phyloP scores from a whole-genome alignment of 2,329 filamentous ascomycete genomes.

The Penicillium sp. region DNA sequence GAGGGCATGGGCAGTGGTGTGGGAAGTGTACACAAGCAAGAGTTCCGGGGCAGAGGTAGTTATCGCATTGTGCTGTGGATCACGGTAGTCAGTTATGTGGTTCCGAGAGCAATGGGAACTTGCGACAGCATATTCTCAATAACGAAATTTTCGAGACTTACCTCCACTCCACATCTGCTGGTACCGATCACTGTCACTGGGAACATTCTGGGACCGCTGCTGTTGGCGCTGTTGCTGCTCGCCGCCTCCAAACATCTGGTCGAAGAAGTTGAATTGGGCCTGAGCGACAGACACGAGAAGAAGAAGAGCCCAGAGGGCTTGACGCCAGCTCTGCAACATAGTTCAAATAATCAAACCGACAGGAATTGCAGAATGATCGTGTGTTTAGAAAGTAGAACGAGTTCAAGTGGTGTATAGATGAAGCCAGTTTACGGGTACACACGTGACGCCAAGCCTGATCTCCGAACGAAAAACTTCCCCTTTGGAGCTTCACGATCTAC shows the following conservation, averaged over 20 bases:
- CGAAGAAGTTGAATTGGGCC: conserved; percentile 95
- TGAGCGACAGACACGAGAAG: conserved; percentile 58
- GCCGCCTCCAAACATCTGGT: conserved; percentile 84
- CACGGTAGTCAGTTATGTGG: conserved; percentile 24
- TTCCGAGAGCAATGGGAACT: neutral
- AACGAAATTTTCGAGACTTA: conserved; percentile 38
- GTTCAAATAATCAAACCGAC: neutral
- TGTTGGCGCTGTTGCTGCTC: conserved; percentile 55
- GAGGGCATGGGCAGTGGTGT: conserved; percentile 93
- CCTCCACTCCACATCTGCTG: conserved; percentile 66
- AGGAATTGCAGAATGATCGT: neutral
- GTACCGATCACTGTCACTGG: conserved; percentile 81
- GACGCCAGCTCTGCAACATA: conserved; percentile 30
- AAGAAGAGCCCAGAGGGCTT: conserved; percentile 48
- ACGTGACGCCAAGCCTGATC: conserved; percentile 30
- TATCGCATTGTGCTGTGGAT: conserved; percentile 72
- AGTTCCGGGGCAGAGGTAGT: conserved; percentile 92
- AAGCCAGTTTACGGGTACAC: conserved; percentile 31
- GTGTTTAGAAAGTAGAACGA: neutral
- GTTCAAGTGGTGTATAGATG: conserved; percentile 14
- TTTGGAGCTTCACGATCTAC: conserved; percentile 21
- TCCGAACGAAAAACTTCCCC: conserved; percentile 31
- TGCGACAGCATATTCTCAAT: neutral
- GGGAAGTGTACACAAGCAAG: conserved; percentile 94
- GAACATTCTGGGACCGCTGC: conserved; percentile 68